Conservation (phyloP, 768 basidiomycete genomes). For the Epithele typhae region DNA sequence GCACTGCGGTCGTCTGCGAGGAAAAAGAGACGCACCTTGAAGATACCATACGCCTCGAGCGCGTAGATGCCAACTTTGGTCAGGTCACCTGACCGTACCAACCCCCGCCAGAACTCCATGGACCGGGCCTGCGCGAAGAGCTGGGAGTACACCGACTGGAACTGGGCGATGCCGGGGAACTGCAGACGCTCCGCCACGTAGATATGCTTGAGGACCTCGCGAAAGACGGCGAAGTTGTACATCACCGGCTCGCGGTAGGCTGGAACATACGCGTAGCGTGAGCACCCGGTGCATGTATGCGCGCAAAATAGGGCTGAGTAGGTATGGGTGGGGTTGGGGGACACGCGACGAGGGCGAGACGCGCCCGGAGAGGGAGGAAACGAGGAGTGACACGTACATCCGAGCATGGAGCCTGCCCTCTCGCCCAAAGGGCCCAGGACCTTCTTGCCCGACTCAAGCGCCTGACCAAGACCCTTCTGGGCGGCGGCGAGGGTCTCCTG, state of each 20-base stretch:
- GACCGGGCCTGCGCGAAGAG: constrained; percentile 60
- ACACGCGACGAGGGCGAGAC: not conserved
- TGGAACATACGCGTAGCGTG: constrained; percentile 20
- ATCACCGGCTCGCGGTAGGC: constrained; percentile 74
- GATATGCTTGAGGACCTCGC: constrained; percentile 60
- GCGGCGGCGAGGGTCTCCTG: constrained; percentile 59
- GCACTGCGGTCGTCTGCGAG: not conserved
- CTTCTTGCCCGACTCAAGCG: constrained; percentile 47
- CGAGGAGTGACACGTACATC: constrained; percentile 33
- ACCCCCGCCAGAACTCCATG: constrained; percentile 55
- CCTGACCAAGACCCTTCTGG: constrained; percentile 52
- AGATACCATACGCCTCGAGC: constrained; percentile 86
- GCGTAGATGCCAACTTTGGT: constrained; percentile 68
- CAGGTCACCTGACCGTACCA: constrained; percentile 61
- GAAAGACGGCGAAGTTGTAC: constrained; percentile 75
- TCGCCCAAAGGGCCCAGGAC: constrained; percentile 46
- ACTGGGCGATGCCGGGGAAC: constrained; percentile 57
- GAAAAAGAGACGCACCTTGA: constrained; percentile 52
- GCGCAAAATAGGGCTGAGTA: not conserved
- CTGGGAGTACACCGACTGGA: constrained; percentile 57
- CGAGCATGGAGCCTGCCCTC: constrained; percentile 54
- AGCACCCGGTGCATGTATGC: not conserved
- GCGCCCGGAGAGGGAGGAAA: not conserved
- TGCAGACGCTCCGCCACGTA: constrained; percentile 52
- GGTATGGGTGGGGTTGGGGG: not conserved